These are phyloP conservation scores for Penicillium sp. DNA, from an alignment of 2,329 filamentous ascomycete genomes.

Conservation along the genomic window DNA sequence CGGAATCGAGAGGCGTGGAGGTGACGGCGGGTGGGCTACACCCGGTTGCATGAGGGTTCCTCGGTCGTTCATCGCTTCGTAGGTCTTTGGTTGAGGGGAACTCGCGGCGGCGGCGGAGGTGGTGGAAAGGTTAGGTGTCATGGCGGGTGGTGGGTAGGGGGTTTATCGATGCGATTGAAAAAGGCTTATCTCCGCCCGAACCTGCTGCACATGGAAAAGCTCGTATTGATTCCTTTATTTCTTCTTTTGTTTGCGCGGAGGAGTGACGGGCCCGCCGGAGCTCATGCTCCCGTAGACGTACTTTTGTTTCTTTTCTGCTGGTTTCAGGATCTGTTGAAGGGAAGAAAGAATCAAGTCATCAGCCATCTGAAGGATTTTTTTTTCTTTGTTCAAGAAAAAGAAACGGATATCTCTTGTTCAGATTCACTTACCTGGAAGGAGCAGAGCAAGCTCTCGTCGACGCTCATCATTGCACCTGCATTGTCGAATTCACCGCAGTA, in stretches of 20 bases:
- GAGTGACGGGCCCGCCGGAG: conserved; percentile 70
- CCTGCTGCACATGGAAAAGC: conserved; percentile 77
- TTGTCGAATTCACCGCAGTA: conserved; percentile 99
- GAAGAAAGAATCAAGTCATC: conserved; percentile 19
- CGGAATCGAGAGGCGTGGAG: conserved; percentile 15
- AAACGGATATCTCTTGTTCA: background rate
- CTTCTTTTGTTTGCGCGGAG: conserved; percentile 72
- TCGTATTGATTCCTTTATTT: conserved; percentile 73
- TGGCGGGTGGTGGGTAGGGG: conserved; percentile 27
- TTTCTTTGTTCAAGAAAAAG: background rate
- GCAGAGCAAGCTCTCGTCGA: conserved; percentile 96
- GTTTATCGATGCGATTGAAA: conserved; percentile 31
- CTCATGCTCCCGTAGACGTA: conserved; percentile 81
- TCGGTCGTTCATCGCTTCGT: conserved; percentile 34
- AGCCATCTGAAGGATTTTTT: conserved; percentile 1
- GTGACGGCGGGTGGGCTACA: conserved; percentile 17
- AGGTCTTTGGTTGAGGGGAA: conserved; percentile 18
- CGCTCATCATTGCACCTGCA: conserved; percentile 99
- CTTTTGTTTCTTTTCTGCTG: conserved; percentile 99
- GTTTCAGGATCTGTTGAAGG: conserved; percentile 82
- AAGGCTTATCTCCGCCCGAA: conserved; percentile 86
- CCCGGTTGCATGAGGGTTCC: conserved; percentile 22
- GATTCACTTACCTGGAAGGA: conserved; percentile 82
- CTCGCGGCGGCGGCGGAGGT: conserved; percentile 21
- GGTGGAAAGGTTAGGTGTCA: conserved; percentile 30